Conservation (phyloP, 306 rosid genomes). For the barrel medic (Medicago truncatula) region DNA sequence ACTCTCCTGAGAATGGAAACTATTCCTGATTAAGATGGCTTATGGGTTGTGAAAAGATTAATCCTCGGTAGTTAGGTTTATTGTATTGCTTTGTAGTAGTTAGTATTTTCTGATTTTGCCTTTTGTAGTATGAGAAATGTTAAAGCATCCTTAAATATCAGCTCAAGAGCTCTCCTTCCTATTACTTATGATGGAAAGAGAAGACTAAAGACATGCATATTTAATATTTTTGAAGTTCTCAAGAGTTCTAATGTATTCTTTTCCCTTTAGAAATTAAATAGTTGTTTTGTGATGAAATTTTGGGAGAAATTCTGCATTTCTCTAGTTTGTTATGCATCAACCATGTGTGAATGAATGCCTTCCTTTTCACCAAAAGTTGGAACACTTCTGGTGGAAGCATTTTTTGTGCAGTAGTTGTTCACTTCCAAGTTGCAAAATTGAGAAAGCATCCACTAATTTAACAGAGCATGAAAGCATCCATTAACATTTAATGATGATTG, state of each 20-base stretch:
- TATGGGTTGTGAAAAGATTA: conserved; percentile 37
- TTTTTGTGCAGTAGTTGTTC: too few relatives aligned
- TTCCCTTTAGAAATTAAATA: background rate
- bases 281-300: background rate
- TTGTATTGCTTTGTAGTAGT: conserved; percentile 48
- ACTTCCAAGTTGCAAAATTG: background rate
- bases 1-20: conserved; percentile 83
- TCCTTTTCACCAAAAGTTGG: background rate
- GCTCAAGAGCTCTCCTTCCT: conserved; percentile 15
- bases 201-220: conserved; percentile 30
- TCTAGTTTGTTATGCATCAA: conserved; percentile 43
- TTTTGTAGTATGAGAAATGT: conserved; percentile 43
- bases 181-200: conserved; percentile 20
- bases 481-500: background rate
- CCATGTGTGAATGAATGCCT: conserved; percentile 21
- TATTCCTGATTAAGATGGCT: conserved; percentile 56
- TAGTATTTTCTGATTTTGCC: conserved; percentile 49
- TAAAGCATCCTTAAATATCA: conserved; percentile 8
- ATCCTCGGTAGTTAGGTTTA: conserved; percentile 65
- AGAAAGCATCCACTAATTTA: background rate
- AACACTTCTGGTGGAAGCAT: background rate
- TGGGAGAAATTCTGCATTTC: conserved; percentile 1
- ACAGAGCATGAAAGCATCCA: background rate
- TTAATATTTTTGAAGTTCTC: conserved; percentile 17
- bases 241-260: conserved; percentile 13